Base-by-base conservation (phyloP, 2,329 filamentous ascomycete species). In the Colletotrichum spaethianum region DNA sequence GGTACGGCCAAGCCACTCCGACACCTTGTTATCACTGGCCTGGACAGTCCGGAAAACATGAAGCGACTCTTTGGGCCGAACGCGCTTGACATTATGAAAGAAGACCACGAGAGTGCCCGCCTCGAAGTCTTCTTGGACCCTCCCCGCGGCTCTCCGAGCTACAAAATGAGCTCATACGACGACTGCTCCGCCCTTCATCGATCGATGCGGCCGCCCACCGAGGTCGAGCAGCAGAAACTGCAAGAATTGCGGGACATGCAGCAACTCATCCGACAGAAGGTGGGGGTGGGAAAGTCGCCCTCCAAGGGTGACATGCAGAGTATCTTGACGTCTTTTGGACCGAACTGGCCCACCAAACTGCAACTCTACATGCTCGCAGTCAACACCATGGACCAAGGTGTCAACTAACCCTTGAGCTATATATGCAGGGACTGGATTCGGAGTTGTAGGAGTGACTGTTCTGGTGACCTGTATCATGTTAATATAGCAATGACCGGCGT, bases 371-470 rank as follows among this genome's bases (percentile, higher is more conserved):
- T 12, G 23, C 59, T 63, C 20, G 66, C 66, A 12, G 31, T 36
- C 50, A 68, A 68, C 33, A 42, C 66, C 2, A 64, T 68, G 66
- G 66, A 68, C 7, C 66, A 68, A 33, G 66, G 66, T 9, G 66
- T 68, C n/a, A n/a, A n/a, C n/a, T 0, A 2, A 20, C 23, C 59
- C 26, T 20, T 42, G 36, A 59, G 9, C 23, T 11, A 5, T 14
- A 23, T 16, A 26, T n/a, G n/a, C n/a, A 26, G n/a, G 23, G 3
- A 3, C 23, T 23, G 14, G 2, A 12, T 23, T 4, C 1, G n/a
- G 12, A 3, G n/a, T n/a, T n/a, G n/a, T n/a, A 7, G 23, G 23
- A 6, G 44, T 7, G 11, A 14, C n/a, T 48, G 6, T 48, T 23
- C 4, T 48, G 46, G 8, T 48, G 11, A 7, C 7, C 12, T 48